Evolutionary conservation across 2,329 filamentous ascomycete species (phyloP), one percentile per base, ranked within the genome.

Genomic region (Colletotrichum abscissum): DNA sequence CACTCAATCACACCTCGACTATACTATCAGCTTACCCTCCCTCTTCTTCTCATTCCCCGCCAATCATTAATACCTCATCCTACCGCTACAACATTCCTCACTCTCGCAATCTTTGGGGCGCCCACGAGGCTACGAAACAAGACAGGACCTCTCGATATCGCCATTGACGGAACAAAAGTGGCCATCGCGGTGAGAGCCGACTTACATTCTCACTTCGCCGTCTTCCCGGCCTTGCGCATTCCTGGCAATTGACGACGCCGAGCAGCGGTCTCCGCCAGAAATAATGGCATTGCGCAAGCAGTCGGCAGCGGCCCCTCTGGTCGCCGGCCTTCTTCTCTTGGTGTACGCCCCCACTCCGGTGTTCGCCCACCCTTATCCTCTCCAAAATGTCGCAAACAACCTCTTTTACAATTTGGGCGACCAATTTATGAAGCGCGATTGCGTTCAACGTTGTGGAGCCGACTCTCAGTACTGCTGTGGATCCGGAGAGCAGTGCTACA

Each of bases 391-490:
- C 54, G 69, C 58, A 55, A 84, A 83, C 77, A 86, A 89, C 76
- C 82, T 83, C 72, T 78, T 88, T 35, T 85, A 87, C 77, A 86
- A 86, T 77, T 71, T 76, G 35, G 88, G 88, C 76, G 86, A 84
- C 77, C 86, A 86, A 68, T 90, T 84, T 74, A 84, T 91, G 54
- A 82, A 80, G 24, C 85, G 88, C 74, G 80, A 79, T 69, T 91
- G 89, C 82, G 83, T 80, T 58, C 79, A 85, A 46, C 86, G 86
- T 81, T 92, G 90, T 80, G 90, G 90, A 74, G 80, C 82, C 64
- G 81, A 89, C 67, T 87, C 87, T 76, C 85, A 89, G 79, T 87
- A 86, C 80, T 92, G 90, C 82, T 92, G 90, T 78, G 80, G 79
- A 26, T 76, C 80, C 67, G 83, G 83, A 66, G 80, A 89, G 78